Base-by-base conservation (phyloP, 495 filamentous ascomycete species). In the Podospora anserina region DNA sequence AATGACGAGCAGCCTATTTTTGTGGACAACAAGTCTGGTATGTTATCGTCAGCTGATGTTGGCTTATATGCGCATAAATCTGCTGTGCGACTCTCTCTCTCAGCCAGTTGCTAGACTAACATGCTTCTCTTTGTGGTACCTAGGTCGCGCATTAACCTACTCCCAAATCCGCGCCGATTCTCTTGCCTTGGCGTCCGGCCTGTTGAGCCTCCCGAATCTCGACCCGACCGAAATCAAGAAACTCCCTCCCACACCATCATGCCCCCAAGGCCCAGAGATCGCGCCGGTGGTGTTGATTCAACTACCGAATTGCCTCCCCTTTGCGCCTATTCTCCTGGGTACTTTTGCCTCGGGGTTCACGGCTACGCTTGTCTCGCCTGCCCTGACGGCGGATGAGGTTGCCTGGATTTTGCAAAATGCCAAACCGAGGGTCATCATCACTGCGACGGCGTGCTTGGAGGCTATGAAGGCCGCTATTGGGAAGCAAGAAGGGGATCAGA, bases 401-500 rank as follows among this genome's bases (percentile, higher is more conserved):
- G 66, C 71, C 55, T 78, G 76, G 76, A 74, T 78, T 64, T 61
- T 78, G 60, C 75, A 77, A 27, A 78, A 78, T 49, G 67, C 76
- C 49, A 70, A 70, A 18, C 76, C 76, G 1, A 67, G 61, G 30
- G 75, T 64, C 64, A 78, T 78, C 73, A 70, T 78, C 69, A 78
- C 76, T 18, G 69, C 76, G 15, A 66, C 59, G 23, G 55, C 73
- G 69, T 74, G 71, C 66, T 67, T 77, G 20, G n/a, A n/a, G 3
- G 71, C 71, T 44, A 78, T 78, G 76, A 64, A 67, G 15, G 69
- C 55, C 2, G 76, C 75, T 4, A 54, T 78, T 4, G 23, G 49
- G 26, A 65, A 73, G 57, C 75, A 76, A 44, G 56, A 65, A 0
- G 55, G n/a, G 0, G 71, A 76, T 61, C 20, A 34, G 5, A 59